Conservation (phyloP, 768 basidiomycete genomes). For the Kwoniella newhampshirensis region DNA sequence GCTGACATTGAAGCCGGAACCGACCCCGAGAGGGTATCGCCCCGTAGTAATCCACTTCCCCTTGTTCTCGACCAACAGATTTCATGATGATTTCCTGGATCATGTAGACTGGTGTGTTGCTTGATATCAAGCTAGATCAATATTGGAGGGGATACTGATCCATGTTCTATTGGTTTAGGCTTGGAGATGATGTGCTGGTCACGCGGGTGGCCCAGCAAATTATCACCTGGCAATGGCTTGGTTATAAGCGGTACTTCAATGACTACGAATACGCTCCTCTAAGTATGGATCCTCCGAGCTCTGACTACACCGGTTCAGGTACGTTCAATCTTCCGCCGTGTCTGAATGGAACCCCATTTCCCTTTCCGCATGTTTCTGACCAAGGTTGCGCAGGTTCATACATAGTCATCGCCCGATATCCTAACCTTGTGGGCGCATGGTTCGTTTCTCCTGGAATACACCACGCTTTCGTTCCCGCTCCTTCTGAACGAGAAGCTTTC, state of each 20-base stretch:
- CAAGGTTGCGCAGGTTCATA: conserved; percentile 7
- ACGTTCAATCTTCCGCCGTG: neutral
- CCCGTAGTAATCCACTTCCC: conserved; percentile 22
- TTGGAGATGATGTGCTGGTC: conserved; percentile 24
- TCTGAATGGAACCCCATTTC: neutral
- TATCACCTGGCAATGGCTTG: conserved; percentile 32
- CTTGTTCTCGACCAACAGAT: conserved; percentile 23
- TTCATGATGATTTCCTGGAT: conserved; percentile 21
- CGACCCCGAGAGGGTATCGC: conserved; percentile 26
- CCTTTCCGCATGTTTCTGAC: neutral
- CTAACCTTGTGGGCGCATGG: conserved; percentile 4
- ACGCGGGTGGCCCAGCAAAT: conserved; percentile 9
- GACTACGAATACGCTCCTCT: neutral
- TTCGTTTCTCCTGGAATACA: conserved; percentile 1
- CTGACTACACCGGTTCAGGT: conserved; percentile 21
- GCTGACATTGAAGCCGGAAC: neutral
- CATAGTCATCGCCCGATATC: conserved; percentile 1
- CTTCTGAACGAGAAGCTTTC: neutral
- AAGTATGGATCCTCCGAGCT: neutral
- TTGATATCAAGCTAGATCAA: neutral
- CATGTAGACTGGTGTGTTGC: conserved; percentile 30
- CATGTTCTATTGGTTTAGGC: conserved; percentile 7
- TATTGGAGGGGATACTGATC: neutral
- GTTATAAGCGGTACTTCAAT: conserved; percentile 17
- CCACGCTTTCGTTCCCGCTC: conserved; percentile 2